These are phyloP conservation scores for Sanghuangporus weigelae DNA, from an alignment of 1,284 basidiomycete species.

Conservation along the genomic window DNA sequence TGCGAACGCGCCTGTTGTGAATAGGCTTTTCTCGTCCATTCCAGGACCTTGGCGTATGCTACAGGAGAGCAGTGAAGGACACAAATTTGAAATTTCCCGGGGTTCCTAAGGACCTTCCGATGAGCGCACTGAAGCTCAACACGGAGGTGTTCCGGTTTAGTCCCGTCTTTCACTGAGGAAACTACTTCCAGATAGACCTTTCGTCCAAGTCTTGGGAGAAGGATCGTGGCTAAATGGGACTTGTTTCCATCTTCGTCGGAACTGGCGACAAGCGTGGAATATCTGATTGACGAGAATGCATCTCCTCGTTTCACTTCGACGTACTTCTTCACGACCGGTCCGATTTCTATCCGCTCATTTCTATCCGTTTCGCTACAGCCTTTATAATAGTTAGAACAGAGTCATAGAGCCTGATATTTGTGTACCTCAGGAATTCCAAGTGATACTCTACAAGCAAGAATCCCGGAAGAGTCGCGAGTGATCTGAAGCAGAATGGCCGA, in stretches of 20 bases:
- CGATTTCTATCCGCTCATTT: too few relatives aligned
- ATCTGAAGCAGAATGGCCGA: slow-evolving; percentile 13
- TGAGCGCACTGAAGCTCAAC: background rate
- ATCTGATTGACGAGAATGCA: background rate
- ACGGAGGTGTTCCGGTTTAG: background rate
- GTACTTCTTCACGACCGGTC: background rate
- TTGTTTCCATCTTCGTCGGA: background rate
- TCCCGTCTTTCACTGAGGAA: background rate
- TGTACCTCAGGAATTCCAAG: slow-evolving; percentile 23
- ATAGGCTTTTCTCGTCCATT: background rate
- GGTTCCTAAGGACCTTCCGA: background rate
- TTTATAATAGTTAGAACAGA: background rate
- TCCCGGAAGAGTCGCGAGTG: slow-evolving; percentile 23
- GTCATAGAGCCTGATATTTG: background rate
- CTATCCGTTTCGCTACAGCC: slow-evolving; percentile 1
- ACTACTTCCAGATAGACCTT: background rate
- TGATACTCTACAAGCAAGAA: slow-evolving; percentile 22
- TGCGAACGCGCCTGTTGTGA: background rate
- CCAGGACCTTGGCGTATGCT: background rate
- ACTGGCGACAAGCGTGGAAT: background rate
- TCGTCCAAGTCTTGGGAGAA: background rate
- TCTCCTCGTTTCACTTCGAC: background rate
- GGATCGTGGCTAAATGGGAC: background rate
- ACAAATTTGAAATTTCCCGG: background rate
- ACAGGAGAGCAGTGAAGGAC: background rate